phyloP scores from a whole-genome alignment of 164 flowering plant species.

The Magnolia sinica region DNA sequence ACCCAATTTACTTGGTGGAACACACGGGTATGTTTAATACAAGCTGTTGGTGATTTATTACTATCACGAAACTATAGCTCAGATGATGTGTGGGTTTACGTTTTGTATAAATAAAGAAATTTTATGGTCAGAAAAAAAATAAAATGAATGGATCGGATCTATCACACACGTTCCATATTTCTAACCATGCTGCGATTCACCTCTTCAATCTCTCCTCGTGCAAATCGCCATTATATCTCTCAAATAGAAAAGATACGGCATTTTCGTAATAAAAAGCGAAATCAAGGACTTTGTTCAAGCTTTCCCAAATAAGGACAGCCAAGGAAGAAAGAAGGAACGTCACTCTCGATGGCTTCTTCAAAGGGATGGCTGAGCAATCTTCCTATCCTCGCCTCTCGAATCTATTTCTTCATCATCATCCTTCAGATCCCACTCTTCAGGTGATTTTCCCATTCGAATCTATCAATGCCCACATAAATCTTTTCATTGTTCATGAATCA shows the following conservation, averaged over 20 bases:
- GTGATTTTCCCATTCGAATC: slow-evolving; percentile 24
- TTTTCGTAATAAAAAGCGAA: neutral
- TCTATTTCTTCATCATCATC: slow-evolving; percentile 55
- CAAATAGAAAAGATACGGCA: neutral
- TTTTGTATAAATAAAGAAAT: too few relatives aligned
- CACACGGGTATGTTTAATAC: too few relatives aligned
- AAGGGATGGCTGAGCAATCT: slow-evolving; percentile 34
- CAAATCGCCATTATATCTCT: too few relatives aligned
- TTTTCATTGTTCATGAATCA: neutral
- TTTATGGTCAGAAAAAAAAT: too few relatives aligned
- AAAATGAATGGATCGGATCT: too few relatives aligned
- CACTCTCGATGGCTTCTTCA: slow-evolving; percentile 30
- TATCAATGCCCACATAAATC: neutral
- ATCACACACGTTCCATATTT: too few relatives aligned
- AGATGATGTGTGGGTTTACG: too few relatives aligned
- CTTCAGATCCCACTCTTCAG: slow-evolving; percentile 84
- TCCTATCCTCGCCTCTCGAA: slow-evolving; percentile 39
- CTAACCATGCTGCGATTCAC: too few relatives aligned
- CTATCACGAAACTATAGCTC: too few relatives aligned
- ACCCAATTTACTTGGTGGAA: too few relatives aligned
- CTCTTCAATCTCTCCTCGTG: too few relatives aligned
- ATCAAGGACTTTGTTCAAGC: neutral
- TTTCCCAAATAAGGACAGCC: neutral
- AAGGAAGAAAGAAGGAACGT: neutral
- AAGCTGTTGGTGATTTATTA: too few relatives aligned